phyloP scores from a whole-genome alignment of 2,329 filamentous ascomycete genomes.

The Pleurostoma richardsiae region DNA sequence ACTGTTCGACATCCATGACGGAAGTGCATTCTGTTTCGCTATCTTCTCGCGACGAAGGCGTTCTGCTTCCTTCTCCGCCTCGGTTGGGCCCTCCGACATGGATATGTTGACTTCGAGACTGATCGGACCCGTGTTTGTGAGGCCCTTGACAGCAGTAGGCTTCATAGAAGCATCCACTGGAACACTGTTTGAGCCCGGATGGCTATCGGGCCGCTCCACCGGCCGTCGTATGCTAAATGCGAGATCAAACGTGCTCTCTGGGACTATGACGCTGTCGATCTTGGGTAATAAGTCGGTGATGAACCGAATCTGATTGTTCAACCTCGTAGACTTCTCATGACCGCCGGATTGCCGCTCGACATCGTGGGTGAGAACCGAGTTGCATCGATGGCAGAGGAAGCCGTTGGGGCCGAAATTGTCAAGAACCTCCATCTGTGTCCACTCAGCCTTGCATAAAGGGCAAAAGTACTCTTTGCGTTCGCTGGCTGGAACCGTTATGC shows the following conservation, averaged over 20 bases:
- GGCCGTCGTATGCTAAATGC: constrained; percentile 60
- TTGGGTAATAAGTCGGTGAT: constrained; percentile 71
- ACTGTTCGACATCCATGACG: constrained; percentile 66
- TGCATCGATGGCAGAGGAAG: constrained; percentile 81
- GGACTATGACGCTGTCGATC: constrained; percentile 70
- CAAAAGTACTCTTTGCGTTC: constrained; percentile 94
- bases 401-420: constrained; percentile 66
- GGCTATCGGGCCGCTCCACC: constrained; percentile 60
- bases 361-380: constrained; percentile 57
- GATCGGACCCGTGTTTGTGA: constrained; percentile 61
- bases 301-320: constrained; percentile 77
- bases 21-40: constrained; percentile 64
- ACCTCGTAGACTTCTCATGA: constrained; percentile 65
- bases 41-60: constrained; percentile 60
- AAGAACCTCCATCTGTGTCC: constrained; percentile 84
- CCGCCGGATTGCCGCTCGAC: constrained; percentile 64
- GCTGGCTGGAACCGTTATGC: constrained; percentile 69
- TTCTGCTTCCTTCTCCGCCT: constrained; percentile 62
- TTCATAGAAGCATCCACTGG: constrained; percentile 48
- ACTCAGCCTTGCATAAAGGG: constrained; percentile 74
- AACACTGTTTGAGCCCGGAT: constrained; percentile 58
- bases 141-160: constrained; percentile 65
- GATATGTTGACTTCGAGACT: constrained; percentile 68
- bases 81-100: constrained; percentile 58
- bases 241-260: constrained; percentile 68